These are phyloP conservation scores for Colletotrichum endophyticum DNA, from an alignment of 2,329 filamentous ascomycete species.

Conservation along the genomic window DNA sequence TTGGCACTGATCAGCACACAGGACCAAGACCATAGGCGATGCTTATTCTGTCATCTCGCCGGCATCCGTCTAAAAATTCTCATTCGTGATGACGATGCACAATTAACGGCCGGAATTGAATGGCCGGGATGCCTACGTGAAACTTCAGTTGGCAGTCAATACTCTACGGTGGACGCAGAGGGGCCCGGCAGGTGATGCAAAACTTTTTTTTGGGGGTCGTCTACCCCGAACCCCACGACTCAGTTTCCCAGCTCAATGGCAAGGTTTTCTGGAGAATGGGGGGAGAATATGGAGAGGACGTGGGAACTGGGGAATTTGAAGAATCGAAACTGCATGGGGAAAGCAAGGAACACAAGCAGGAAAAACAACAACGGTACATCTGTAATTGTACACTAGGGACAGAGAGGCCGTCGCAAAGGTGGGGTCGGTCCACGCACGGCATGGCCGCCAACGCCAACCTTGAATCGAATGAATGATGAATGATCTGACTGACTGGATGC, in stretches of 20 bases:
- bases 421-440: background rate
- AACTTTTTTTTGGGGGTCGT: background rate
- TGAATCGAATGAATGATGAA: background rate
- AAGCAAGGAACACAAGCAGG: background rate
- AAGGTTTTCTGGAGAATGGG: conserved; percentile 17
- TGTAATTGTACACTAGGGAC: background rate
- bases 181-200: background rate
- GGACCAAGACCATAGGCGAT: background rate
- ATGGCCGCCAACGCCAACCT: background rate
- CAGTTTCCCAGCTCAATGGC: background rate
- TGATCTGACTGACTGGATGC: background rate
- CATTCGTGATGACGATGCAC: background rate
- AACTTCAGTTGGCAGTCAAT: background rate
- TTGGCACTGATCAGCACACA: background rate
- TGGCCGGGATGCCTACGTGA: background rate
- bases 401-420: background rate
- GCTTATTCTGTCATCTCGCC: background rate
- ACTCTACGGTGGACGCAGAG: background rate
- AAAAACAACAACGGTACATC: background rate
- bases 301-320: background rate
- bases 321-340: background rate
- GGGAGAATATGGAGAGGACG: conserved; percentile 1
- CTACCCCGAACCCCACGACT: background rate
- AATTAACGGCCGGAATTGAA: background rate
- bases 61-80: background rate